A percentile compares a stretch with the other conserved stretches of the same genome.
Evolutionary conservation across 1,284 basidiomycete genomes (phyloP).

Genomic region (Rhodotorula sp.): DNA sequence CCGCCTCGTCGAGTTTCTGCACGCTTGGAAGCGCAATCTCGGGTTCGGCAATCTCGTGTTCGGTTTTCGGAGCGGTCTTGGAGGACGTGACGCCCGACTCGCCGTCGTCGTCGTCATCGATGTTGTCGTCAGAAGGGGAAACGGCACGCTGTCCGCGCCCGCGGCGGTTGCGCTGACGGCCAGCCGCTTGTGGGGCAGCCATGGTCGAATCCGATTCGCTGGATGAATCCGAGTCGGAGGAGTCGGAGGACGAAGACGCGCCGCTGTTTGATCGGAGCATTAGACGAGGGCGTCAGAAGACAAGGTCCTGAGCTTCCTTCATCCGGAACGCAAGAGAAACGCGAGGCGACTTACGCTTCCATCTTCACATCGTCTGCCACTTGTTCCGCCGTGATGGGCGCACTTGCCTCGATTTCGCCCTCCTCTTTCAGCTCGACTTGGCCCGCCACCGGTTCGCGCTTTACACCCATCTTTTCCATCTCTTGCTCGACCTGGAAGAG

Average conservation of each 20-base stretch:
- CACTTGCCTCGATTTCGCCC: not conserved
- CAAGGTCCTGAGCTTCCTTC: slow-evolving; percentile 5
- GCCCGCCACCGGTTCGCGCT: not conserved
- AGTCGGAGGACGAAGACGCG: slow-evolving; percentile 12
- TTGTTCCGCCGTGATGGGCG: slow-evolving; percentile 5
- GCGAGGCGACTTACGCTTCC: not conserved
- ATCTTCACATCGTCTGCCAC: slow-evolving; percentile 13
- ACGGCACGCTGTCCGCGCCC: slow-evolving; percentile 10
- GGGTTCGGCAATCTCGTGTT: slow-evolving; percentile 50
- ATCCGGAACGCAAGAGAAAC: not conserved
- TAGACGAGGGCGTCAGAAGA: no score
- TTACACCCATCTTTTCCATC: slow-evolving; percentile 27
- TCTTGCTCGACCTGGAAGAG: slow-evolving; percentile 31
- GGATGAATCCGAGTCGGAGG: slow-evolving; percentile 24
- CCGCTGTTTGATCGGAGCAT: not conserved
- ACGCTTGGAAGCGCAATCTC: slow-evolving; percentile 51
- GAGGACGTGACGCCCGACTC: slow-evolving; percentile 32
- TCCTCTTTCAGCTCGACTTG: not conserved
- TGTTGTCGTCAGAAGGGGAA: slow-evolving; percentile 30
- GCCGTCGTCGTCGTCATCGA: slow-evolving; percentile 46
- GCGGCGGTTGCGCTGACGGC: slow-evolving; percentile 11
- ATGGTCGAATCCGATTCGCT: slow-evolving; percentile 11
- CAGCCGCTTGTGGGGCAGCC: not conserved
- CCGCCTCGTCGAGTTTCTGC: slow-evolving; percentile 54
- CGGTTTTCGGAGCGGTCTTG: slow-evolving; percentile 46